Conservation (phyloP, 2,329 filamentous ascomycete genomes). For the Blumeriella jaapii region DNA sequence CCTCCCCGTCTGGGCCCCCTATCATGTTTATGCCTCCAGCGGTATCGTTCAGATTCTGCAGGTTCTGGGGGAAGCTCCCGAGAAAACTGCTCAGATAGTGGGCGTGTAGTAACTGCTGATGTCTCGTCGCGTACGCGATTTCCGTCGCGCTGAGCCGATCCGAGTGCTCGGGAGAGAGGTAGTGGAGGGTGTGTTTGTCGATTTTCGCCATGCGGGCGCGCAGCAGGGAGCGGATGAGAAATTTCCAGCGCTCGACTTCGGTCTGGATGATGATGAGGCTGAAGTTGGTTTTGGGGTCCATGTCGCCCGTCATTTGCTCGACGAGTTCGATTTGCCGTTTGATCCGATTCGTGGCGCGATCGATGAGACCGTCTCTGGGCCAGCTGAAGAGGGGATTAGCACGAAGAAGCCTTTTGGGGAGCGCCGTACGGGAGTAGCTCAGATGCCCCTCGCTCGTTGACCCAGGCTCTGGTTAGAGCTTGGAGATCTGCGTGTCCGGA, state of each 20-base stretch:
- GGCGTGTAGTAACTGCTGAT: slow-evolving; percentile 71
- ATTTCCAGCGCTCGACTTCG: slow-evolving; percentile 89
- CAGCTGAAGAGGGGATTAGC: slow-evolving; percentile 33
- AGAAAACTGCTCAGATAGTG: slow-evolving; percentile 85
- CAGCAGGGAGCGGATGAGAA: slow-evolving; percentile 71
- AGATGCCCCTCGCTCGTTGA: slow-evolving; percentile 80
- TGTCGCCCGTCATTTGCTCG: slow-evolving; percentile 67
- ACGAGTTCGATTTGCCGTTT: slow-evolving; percentile 59
- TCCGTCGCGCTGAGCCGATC: slow-evolving; percentile 65
- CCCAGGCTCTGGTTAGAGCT: slow-evolving; percentile 81
- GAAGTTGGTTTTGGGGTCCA: slow-evolving; percentile 88
- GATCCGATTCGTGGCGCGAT: slow-evolving; percentile 65
- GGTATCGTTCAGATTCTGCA: slow-evolving; percentile 84
- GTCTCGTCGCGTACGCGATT: slow-evolving; percentile 68
- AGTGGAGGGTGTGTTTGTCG: slow-evolving; percentile 65
- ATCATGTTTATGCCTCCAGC: slow-evolving; percentile 88
- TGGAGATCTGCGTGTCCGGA: slow-evolving; percentile 64
- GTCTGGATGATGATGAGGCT: slow-evolving; percentile 91
- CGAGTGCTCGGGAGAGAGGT: slow-evolving; percentile 47
- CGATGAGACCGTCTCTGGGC: slow-evolving; percentile 63
- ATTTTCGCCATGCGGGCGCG: slow-evolving; percentile 84
- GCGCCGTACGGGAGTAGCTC: slow-evolving; percentile 69
- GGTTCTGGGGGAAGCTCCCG: slow-evolving; percentile 60
- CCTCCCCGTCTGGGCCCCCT: slow-evolving; percentile 70
- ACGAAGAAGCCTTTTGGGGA: not conserved